These are phyloP conservation scores for Puccinia novopanici DNA, from an alignment of 1,284 basidiomycete genomes.

Conservation along the genomic window DNA sequence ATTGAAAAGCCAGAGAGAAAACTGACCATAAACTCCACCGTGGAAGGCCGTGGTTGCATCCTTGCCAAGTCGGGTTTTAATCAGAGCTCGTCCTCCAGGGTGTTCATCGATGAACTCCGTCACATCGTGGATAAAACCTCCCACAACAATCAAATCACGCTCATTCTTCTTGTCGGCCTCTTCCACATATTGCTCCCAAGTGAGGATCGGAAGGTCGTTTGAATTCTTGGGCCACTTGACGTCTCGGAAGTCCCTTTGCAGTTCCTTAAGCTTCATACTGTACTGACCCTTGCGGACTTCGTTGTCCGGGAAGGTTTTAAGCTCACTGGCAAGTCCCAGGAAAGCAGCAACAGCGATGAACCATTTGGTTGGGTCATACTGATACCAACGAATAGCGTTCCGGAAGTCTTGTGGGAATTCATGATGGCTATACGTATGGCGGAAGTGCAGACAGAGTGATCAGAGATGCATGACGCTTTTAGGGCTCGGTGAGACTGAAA, in stretches of 20 bases:
- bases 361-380: slow-evolving; percentile 70
- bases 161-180: slow-evolving; percentile 66
- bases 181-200: slow-evolving; percentile 78
- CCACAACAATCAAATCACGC: slow-evolving; percentile 73
- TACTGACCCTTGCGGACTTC: slow-evolving; percentile 87
- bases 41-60: slow-evolving; percentile 91
- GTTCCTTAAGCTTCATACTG: slow-evolving; percentile 85
- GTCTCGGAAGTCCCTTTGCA: slow-evolving; percentile 71
- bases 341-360: slow-evolving; percentile 72
- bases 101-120: slow-evolving; percentile 82
- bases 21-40: slow-evolving; percentile 68
- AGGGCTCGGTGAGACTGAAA: background rate
- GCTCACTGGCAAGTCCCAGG: slow-evolving; percentile 77
- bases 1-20: background rate
- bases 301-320: slow-evolving; percentile 90
- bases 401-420: slow-evolving; percentile 70
- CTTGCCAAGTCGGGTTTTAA: slow-evolving; percentile 70
- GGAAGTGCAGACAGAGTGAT: background rate
- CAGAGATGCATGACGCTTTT: background rate
- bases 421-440: slow-evolving; percentile 54
- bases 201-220: slow-evolving; percentile 75
- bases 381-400: slow-evolving; percentile 89
- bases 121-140: slow-evolving; percentile 89
- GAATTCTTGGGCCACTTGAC: slow-evolving; percentile 73
- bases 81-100: slow-evolving; percentile 72